Base-by-base conservation (phyloP, 192 early-diverging fungal genomes). In the Endogone sp. region DNA sequence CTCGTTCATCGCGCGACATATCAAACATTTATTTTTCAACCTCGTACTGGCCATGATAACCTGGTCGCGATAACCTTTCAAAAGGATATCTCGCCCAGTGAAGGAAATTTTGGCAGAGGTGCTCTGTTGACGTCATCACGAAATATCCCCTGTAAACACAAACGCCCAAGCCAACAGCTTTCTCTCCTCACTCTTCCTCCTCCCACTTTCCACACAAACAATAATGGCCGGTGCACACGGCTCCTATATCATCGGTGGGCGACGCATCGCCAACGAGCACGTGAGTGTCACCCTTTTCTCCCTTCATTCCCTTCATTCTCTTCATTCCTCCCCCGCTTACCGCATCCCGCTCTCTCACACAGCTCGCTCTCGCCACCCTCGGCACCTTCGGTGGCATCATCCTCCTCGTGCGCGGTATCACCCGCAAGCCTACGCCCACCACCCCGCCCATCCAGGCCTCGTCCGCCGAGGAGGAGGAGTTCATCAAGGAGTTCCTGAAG, bases 401-500 rank as follows among this genome's bases (percentile, higher is more conserved):
- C 65, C 49, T 56, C 22, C 27, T 60, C 70, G 61, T 69, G 37
- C 57, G 67, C 57, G 57, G 57, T 28, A 68, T 55, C 67, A 71
- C 68, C 61, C 71, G 71, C 60, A 74, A 69, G 64, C 58, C 75
- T 31, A 44, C 66, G 29, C 37, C 63, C 37, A 68, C 73, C 54
- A 67, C 74, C 54, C 80, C 80, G 58, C 80, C 80, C 49, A 79
- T 82, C 32, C 68, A 79, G 59, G 74, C 80, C 62, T 67, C 67
- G 67, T 79, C 77, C 30, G 55, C 66, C 44, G 80, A 82, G 13
- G 80, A 82, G 37, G 80, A 82, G 71, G 71, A 74, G 24, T 82
- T 82, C 57, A 82, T 82, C 62, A 72, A 73, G 62, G 77, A 82
- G 75, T 82, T 79, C 74, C 59, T 82, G 30, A 67, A 65, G 28